phyloP scores from a whole-genome alignment of 805 yeast genomes.

The Ogataea haglerorum region DNA sequence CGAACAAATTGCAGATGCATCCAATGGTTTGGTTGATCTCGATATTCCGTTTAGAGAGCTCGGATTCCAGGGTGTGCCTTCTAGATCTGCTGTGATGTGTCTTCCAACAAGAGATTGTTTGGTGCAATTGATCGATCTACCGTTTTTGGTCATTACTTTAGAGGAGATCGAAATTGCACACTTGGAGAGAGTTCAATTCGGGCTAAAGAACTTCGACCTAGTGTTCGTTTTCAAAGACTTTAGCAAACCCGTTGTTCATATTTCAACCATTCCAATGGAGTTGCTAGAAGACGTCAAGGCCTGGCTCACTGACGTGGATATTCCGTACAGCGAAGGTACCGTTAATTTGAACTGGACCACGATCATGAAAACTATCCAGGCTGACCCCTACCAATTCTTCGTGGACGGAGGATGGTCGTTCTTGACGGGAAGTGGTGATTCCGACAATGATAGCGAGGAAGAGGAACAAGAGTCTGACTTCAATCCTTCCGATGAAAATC shows the following conservation, averaged over 20 bases:
- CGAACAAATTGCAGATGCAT: conserved; percentile 85
- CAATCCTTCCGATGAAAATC: conserved; percentile 62
- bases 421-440: conserved; percentile 84
- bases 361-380: conserved; percentile 88
- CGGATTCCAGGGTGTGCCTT: conserved; percentile 97
- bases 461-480: conserved; percentile 65
- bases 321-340: conserved; percentile 91
- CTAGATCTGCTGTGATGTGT: conserved; percentile 87
- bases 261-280: conserved; percentile 93
- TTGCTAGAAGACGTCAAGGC: conserved; percentile 87
- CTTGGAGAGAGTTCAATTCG: conserved; percentile 95
- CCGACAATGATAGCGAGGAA: conserved; percentile 63
- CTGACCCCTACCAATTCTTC: conserved; percentile 94
- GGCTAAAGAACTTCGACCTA: conserved; percentile 91
- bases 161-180: conserved; percentile 93
- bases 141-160: conserved; percentile 86
- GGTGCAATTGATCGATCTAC: conserved; percentile 91
- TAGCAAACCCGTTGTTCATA: conserved; percentile 79
- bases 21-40: conserved; percentile 78
- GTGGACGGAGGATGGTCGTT: conserved; percentile 95
- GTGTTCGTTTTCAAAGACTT: conserved; percentile 97
- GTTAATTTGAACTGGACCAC: conserved; percentile 94
- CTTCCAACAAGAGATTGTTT: conserved; percentile 97
- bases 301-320: conserved; percentile 97
- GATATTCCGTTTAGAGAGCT: conserved; percentile 94